These are phyloP conservation scores for Kokia cookei DNA, from an alignment of 441 rosid species.

Conservation along the genomic window DNA sequence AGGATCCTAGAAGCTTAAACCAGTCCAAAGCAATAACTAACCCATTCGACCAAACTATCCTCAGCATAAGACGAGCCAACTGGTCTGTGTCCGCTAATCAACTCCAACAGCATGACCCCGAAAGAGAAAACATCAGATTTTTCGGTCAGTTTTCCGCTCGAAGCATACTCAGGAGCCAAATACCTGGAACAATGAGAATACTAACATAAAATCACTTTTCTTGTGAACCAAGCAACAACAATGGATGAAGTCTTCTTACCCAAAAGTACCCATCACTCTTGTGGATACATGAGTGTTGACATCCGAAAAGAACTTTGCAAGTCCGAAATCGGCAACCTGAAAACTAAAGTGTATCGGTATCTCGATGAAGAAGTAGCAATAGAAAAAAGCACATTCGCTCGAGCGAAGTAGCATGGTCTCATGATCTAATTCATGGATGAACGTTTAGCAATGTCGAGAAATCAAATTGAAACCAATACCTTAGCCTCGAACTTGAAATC, in stretches of 20 bases:
- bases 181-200: constrained; percentile 38
- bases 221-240: not conserved
- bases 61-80: constrained; percentile 71
- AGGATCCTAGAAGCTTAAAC: not conserved
- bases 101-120: constrained; percentile 92
- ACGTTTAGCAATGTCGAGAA: not conserved
- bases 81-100: constrained; percentile 79
- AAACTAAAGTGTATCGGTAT: not conserved
- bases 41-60: constrained; percentile 98
- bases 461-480: constrained; percentile 32
- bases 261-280: constrained; percentile 97
- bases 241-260: constrained; percentile 39
- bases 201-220: not conserved
- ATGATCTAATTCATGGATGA: not conserved
- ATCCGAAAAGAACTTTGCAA: constrained; percentile 83
- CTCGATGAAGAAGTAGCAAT: not conserved
- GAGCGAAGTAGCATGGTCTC: not conserved
- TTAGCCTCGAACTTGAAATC: constrained; percentile 93
- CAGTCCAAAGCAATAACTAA: constrained; percentile 20
- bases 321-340: constrained; percentile 98
- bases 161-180: constrained; percentile 93
- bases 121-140: constrained; percentile 95
- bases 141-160: constrained; percentile 90
- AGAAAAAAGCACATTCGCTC: not conserved
- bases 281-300: constrained; percentile 92